These are phyloP conservation scores for Claviceps paspali DNA, from an alignment of 2,329 filamentous ascomycete species.

Conservation along the genomic window DNA sequence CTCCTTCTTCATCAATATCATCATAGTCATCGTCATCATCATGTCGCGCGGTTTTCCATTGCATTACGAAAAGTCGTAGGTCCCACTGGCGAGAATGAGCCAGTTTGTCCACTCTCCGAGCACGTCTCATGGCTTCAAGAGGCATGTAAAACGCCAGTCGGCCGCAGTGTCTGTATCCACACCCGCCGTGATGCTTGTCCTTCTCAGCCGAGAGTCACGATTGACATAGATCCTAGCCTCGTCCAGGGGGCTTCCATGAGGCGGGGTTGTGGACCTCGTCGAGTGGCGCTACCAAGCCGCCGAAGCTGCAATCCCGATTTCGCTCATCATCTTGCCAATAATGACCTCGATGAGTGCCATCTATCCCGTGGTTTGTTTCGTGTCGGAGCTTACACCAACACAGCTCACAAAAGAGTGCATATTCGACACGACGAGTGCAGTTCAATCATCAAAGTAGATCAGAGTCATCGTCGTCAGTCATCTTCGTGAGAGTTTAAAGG, in stretches of 20 bases:
- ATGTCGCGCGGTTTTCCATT: conserved; percentile 3
- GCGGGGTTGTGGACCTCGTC: conserved; percentile 47
- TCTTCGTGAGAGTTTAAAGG: conserved; percentile 5
- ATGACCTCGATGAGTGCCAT: conserved; percentile 56
- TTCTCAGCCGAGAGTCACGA: conserved; percentile 24
- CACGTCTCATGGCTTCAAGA: conserved; percentile 62
- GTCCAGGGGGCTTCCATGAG: conserved; percentile 47
- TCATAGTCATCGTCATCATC: conserved; percentile 1
- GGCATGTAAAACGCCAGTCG: conserved; percentile 80
- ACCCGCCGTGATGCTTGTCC: conserved; percentile 42
- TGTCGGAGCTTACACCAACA: conserved; percentile 49
- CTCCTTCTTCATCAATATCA: too few species aligned
- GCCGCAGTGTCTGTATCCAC: conserved; percentile 59
- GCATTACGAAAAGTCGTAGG: conserved; percentile 32
- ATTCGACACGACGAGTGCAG: conserved; percentile 59
- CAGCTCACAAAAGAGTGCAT: conserved; percentile 68
- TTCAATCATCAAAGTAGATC: conserved; percentile 74
- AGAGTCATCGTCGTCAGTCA: conserved; percentile 7
- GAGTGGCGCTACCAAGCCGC: conserved; percentile 41
- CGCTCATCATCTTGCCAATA: conserved; percentile 53
- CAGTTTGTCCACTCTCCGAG: conserved; percentile 27
- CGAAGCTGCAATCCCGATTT: conserved; percentile 39
- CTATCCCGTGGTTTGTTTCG: conserved; percentile 51
- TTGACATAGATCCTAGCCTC: conserved; percentile 43
- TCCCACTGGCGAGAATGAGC: conserved; percentile 16